Evolutionary conservation across 2,329 filamentous ascomycete genomes (phyloP).

Genomic region (Exophiala oligosperma): DNA sequence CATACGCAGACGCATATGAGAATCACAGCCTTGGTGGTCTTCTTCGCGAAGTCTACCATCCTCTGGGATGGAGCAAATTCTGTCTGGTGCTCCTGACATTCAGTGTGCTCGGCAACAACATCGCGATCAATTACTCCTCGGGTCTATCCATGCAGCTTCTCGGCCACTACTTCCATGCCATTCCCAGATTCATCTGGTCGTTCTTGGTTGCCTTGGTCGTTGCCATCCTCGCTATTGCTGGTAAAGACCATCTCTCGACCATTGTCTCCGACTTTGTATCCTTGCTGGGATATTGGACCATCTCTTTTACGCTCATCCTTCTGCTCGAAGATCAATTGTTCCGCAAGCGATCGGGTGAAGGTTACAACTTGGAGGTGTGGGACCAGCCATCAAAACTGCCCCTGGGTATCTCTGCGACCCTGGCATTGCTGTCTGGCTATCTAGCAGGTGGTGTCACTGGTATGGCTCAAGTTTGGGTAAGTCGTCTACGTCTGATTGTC

Average conservation of each 20-base stretch:
- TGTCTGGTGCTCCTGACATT: slow-evolving; percentile 36
- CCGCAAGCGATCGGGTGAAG: slow-evolving; percentile 37
- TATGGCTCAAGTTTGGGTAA: slow-evolving; percentile 66
- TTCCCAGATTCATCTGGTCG: slow-evolving; percentile 53
- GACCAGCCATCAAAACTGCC: slow-evolving; percentile 46
- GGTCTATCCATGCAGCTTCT: slow-evolving; percentile 50
- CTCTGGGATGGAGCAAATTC: slow-evolving; percentile 50
- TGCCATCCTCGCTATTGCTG: slow-evolving; percentile 45
- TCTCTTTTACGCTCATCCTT: slow-evolving; percentile 48
- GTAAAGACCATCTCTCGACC: slow-evolving; percentile 42
- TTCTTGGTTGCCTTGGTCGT: slow-evolving; percentile 45
- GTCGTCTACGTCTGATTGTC: neutral
- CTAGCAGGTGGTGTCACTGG: slow-evolving; percentile 67
- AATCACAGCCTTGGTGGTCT: slow-evolving; percentile 52
- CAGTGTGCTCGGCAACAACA: slow-evolving; percentile 38
- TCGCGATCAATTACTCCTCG: slow-evolving; percentile 45
- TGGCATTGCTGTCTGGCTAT: slow-evolving; percentile 26
- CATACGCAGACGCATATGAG: slow-evolving; percentile 38
- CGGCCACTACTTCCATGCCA: slow-evolving; percentile 49
- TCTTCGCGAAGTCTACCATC: slow-evolving; percentile 47
- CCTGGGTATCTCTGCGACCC: slow-evolving; percentile 33
- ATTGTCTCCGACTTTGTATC: slow-evolving; percentile 49
- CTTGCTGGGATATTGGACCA: slow-evolving; percentile 50
- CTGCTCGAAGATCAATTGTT: slow-evolving; percentile 49
- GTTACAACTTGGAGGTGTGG: slow-evolving; percentile 49